Conservation (phyloP, 2,329 filamentous ascomycete genomes). For the Coniochaeta sp. region DNA sequence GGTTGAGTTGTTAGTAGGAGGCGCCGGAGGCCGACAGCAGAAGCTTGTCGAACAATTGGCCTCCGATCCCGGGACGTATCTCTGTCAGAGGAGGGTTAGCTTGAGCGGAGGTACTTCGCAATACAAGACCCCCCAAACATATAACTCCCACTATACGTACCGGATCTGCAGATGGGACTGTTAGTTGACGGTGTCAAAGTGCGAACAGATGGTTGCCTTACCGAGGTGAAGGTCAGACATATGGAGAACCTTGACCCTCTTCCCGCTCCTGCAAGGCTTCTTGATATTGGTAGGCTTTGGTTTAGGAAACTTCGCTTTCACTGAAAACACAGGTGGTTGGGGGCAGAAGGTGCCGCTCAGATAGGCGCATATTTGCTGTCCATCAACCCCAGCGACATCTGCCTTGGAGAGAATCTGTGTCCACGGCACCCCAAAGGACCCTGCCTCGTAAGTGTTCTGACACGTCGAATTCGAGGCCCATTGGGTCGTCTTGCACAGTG, state of each 20-base stretch:
- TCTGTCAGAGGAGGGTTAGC: slow-evolving; percentile 4
- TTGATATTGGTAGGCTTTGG: slow-evolving; percentile 38
- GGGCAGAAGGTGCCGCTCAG: slow-evolving; percentile 39
- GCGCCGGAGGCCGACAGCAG: slow-evolving; percentile 40
- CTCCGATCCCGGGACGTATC: slow-evolving; percentile 44
- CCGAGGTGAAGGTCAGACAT: slow-evolving; percentile 46
- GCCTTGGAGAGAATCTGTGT: slow-evolving; percentile 47
- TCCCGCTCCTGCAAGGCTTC: slow-evolving; percentile 38
- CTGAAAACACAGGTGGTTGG: slow-evolving; percentile 31
- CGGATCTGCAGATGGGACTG: neutral
- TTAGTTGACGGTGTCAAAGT: slow-evolving; percentile 2
- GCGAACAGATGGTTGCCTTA: slow-evolving; percentile 3
- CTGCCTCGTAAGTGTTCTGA: slow-evolving; percentile 34
- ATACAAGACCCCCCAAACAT: neutral
- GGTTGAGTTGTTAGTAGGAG: slow-evolving; percentile 21
- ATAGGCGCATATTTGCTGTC: slow-evolving; percentile 47
- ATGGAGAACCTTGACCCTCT: slow-evolving; percentile 47
- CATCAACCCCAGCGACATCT: slow-evolving; percentile 45
- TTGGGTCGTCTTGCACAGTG: slow-evolving; percentile 37
- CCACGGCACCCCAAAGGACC: slow-evolving; percentile 46
- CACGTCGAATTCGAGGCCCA: slow-evolving; percentile 40
- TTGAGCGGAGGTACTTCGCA: neutral
- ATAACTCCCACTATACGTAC: neutral
- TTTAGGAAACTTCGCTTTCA: slow-evolving; percentile 45
- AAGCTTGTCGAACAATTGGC: slow-evolving; percentile 42